Conservation (phyloP, 2,329 filamentous ascomycete genomes). For the Metarhizium album region DNA sequence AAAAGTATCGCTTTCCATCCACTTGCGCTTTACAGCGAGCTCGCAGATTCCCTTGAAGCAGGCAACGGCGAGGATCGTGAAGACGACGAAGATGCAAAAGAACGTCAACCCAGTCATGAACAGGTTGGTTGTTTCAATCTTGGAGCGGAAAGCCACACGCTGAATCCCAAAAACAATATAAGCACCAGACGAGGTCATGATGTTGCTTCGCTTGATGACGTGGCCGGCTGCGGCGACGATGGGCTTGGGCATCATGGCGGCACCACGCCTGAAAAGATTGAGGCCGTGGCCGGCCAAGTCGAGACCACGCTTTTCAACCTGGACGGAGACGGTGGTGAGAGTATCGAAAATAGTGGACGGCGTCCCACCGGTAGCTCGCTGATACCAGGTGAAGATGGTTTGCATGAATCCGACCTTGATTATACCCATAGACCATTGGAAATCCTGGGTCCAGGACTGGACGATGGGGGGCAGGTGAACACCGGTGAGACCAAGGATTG, state of each 20-base stretch:
- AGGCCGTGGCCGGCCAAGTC: slow-evolving; percentile 27
- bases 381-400: slow-evolving; percentile 87
- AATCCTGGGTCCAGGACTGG: slow-evolving; percentile 90
- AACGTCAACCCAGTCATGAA: slow-evolving; percentile 88
- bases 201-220: slow-evolving; percentile 44
- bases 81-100: slow-evolving; percentile 72
- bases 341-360: slow-evolving; percentile 69
- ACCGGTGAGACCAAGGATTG: slow-evolving; percentile 76
- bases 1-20: slow-evolving; percentile 79
- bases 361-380: slow-evolving; percentile 80
- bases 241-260: slow-evolving; percentile 38
- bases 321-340: slow-evolving; percentile 65
- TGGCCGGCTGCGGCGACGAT: slow-evolving; percentile 21
- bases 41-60: slow-evolving; percentile 77
- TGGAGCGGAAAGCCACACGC: slow-evolving; percentile 64
- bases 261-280: slow-evolving; percentile 42
- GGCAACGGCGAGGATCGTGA: slow-evolving; percentile 62
- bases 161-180: slow-evolving; percentile 71
- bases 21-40: slow-evolving; percentile 58
- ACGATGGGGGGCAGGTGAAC: slow-evolving; percentile 80
- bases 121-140: slow-evolving; percentile 83
- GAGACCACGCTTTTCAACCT: slow-evolving; percentile 57
- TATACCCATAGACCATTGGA: slow-evolving; percentile 97
- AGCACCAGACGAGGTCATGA: slow-evolving; percentile 41
- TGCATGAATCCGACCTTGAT: slow-evolving; percentile 83